Percentiles rank a stretch among this genome's conserved stretches.
Conservation (phyloP, 306 rosid genomes). For the Dalbergia cultrata region DNA sequence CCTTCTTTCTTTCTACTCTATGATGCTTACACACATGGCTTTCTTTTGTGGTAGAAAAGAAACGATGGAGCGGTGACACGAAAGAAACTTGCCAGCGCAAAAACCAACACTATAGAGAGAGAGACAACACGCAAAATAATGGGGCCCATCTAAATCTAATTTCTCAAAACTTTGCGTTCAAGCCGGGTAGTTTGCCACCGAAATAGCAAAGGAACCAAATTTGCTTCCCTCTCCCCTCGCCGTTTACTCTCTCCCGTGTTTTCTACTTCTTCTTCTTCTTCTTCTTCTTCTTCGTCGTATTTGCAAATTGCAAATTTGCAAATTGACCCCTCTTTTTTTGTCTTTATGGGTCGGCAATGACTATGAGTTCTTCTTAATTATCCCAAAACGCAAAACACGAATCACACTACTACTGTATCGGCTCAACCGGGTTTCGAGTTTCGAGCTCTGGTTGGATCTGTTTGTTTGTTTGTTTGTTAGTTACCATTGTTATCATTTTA, state of each 20-base stretch:
- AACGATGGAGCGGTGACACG: not conserved
- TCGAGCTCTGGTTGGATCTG: not conserved
- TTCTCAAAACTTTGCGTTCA: not conserved
- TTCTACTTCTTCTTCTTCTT: not conserved
- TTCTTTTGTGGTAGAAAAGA: too few relatives aligned
- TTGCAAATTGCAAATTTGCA: not conserved
- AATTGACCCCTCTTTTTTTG: not conserved
- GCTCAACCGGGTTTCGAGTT: not conserved
- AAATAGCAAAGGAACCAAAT: not conserved
- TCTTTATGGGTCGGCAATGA: not conserved
- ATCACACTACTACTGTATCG: not conserved
- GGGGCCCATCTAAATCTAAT: not conserved
- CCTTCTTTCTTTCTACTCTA: not conserved
- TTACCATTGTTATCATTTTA: not conserved
- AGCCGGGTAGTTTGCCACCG: not conserved
- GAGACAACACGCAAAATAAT: not conserved
- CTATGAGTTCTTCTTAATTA: too few relatives aligned
- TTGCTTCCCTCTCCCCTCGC: not conserved
- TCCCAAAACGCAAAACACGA: not conserved
- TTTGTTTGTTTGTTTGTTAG: too few relatives aligned
- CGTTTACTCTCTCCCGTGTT: not conserved
- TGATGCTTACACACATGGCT: too few relatives aligned
- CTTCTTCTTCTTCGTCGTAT: not conserved
- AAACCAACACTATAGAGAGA: not conserved
- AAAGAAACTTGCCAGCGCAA: not conserved